Conservation (phyloP, 192 early-diverging fungal species). For the Piromyces finnis region DNA sequence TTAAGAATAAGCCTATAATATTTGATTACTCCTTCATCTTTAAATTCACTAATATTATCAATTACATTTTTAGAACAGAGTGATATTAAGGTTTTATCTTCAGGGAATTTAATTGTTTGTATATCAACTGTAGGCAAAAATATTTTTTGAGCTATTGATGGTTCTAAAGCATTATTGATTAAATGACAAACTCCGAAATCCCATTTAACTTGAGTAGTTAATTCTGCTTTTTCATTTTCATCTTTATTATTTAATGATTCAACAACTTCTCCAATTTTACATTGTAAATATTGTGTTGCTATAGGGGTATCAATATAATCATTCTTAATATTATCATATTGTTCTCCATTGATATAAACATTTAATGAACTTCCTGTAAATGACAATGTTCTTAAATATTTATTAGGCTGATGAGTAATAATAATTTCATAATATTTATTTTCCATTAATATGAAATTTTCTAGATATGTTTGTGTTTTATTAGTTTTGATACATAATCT, state of each 20-base stretch:
- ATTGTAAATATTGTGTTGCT: neutral
- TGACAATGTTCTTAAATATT: neutral
- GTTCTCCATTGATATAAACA: neutral
- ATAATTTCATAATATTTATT: neutral
- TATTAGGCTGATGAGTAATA: neutral
- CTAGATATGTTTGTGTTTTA: neutral
- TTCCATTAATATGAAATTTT: neutral
- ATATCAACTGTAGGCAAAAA: neutral
- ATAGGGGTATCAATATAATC: neutral
- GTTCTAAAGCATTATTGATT: neutral
- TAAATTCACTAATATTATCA: neutral
- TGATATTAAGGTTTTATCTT: neutral
- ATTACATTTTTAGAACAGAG: neutral
- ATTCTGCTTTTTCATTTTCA: neutral
- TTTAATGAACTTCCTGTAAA: neutral
- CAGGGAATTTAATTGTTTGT: neutral
- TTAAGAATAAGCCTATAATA: neutral
- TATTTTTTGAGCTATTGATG: neutral
- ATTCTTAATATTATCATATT: neutral
- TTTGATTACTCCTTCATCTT: neutral
- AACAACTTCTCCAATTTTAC: neutral
- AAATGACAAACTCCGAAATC: neutral
- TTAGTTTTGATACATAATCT: neutral
- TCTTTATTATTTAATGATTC: too few species aligned
- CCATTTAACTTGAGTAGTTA: neutral